phyloP scores from a whole-genome alignment of 805 yeast genomes.

The Lachancea sp. region DNA sequence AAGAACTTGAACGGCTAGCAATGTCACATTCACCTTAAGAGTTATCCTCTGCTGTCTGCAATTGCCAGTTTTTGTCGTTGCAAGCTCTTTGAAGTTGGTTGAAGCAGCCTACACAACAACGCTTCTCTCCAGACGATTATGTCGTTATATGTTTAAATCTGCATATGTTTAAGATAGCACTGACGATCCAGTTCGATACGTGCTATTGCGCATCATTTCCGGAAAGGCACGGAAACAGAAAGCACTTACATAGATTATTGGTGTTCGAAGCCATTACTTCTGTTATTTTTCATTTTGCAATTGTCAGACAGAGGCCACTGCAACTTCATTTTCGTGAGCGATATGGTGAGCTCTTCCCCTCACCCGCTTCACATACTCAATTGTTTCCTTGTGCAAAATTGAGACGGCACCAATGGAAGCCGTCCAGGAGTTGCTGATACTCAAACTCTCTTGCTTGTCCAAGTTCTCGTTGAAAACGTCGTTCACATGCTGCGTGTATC shows the following conservation, averaged over 20 bases:
- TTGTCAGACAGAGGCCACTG: not conserved
- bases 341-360: not conserved
- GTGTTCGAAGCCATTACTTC: not conserved
- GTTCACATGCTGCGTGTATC: conserved; percentile 32
- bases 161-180: not conserved
- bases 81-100: too few relatives aligned
- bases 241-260: not conserved
- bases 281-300: not conserved
- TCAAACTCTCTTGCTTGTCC: conserved; percentile 35
- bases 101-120: too few relatives aligned
- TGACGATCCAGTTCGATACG: not conserved
- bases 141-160: conserved; percentile 4
- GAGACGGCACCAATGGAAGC: conserved; percentile 32
- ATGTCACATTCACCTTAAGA: too few relatives aligned
- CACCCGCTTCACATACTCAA: conserved; percentile 10
- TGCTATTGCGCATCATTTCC: conserved; percentile 1
- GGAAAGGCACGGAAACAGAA: conserved; percentile 3
- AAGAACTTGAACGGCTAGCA: too few relatives aligned
- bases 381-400: conserved; percentile 31
- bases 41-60: too few relatives aligned
- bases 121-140: not conserved
- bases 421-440: conserved; percentile 24
- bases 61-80: too few relatives aligned
- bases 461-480: conserved; percentile 37
- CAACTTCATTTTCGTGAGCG: not conserved